Evolutionary conservation across 73 alveolate species (phyloP).

Genomic region (Halteria grandinella): DNA sequence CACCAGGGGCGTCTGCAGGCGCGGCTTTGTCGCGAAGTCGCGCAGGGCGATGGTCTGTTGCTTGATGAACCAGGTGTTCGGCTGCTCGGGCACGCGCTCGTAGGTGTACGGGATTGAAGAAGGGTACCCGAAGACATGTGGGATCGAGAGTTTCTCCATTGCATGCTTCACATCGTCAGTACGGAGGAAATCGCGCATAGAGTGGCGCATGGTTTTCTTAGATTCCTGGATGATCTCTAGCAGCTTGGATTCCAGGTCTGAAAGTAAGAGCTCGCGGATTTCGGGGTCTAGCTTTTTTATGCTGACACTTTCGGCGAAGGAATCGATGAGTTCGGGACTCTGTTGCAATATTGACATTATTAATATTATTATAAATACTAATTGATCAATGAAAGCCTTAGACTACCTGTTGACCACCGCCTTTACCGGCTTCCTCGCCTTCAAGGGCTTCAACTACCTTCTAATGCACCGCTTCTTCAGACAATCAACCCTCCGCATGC

Average conservation of each 20-base stretch:
- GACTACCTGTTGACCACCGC: too few relatives aligned
- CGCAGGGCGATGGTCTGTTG: conserved; percentile 27
- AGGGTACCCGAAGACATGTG: conserved; percentile 58
- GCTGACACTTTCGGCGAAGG: conserved; percentile 55
- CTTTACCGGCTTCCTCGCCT: too few relatives aligned
- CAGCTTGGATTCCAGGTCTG: conserved; percentile 49
- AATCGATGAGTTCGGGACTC: conserved; percentile 7
- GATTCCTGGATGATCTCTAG: conserved; percentile 52
- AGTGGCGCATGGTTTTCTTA: conserved; percentile 62
- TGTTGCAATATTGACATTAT: conserved; percentile 55
- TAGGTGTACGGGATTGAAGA: conserved; percentile 39
- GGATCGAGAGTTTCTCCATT: conserved; percentile 44
- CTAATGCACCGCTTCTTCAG: too few relatives aligned
- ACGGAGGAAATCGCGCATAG: conserved; percentile 38
- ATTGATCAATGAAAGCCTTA: background rate
- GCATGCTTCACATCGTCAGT: conserved; percentile 56
- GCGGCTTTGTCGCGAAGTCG: conserved; percentile 31
- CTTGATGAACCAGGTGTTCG: conserved; percentile 40
- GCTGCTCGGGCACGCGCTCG: conserved; percentile 44
- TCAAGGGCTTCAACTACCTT: too few relatives aligned
- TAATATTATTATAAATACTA: conserved; percentile 7
- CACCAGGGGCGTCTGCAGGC: conserved; percentile 33
- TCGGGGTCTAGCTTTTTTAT: conserved; percentile 40
- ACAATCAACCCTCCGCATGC: too few relatives aligned
- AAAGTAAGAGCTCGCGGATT: conserved; percentile 35